A percentile compares a stretch with the other conserved stretches of the same genome.
Conservation (phyloP, 768 basidiomycete species). For the Xanthoconium purpureum region DNA sequence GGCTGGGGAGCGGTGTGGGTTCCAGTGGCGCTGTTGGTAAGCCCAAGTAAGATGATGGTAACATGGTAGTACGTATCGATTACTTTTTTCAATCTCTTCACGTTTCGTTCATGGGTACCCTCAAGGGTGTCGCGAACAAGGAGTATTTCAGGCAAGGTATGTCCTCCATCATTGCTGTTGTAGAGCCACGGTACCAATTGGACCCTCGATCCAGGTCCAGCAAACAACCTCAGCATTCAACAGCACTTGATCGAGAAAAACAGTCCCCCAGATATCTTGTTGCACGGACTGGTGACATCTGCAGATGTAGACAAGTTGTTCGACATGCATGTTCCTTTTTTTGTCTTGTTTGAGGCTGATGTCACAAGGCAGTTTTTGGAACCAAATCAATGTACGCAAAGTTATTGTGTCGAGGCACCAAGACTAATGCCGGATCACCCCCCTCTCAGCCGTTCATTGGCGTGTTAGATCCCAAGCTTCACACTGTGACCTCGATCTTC, state of each 20-base stretch:
- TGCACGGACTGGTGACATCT: slow-evolving; percentile 74
- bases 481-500: slow-evolving; percentile 76
- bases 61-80: slow-evolving; percentile 48
- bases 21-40: slow-evolving; percentile 8
- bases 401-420: neutral
- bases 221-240: slow-evolving; percentile 66
- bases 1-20: slow-evolving; percentile 23
- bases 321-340: slow-evolving; percentile 58
- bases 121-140: slow-evolving; percentile 76
- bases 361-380: slow-evolving; percentile 53
- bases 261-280: slow-evolving; percentile 76
- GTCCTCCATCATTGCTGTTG: neutral
- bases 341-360: neutral
- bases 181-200: neutral
- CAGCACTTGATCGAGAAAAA: slow-evolving; percentile 73
- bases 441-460: slow-evolving; percentile 56
- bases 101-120: slow-evolving; percentile 11
- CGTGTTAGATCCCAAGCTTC: slow-evolving; percentile 75
- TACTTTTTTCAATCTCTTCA: neutral
- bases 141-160: slow-evolving; percentile 77
- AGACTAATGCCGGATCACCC: slow-evolving; percentile 3
- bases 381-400: slow-evolving; percentile 59
- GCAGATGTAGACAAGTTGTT: slow-evolving; percentile 83
- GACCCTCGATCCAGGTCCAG: slow-evolving; percentile 48
- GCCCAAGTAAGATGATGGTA: slow-evolving; percentile 57